These are phyloP conservation scores for Xylariaceae sp. DNA, from an alignment of 2,329 filamentous ascomycete species.

Conservation along the genomic window DNA sequence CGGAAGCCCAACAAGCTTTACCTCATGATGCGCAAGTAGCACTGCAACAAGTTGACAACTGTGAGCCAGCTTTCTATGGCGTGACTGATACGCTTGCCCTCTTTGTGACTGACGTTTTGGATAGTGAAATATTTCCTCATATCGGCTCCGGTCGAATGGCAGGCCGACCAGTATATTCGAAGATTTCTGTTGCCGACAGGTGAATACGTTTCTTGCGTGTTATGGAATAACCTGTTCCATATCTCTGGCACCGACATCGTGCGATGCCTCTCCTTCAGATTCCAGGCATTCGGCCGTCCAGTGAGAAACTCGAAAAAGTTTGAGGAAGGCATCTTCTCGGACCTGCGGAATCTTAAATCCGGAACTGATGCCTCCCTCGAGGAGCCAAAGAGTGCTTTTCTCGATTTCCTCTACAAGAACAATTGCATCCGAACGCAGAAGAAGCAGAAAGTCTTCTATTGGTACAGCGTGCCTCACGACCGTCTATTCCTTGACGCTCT, in stretches of 20 bases:
- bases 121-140: constrained; percentile 99
- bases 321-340: constrained; percentile 98
- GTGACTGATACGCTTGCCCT: not conserved
- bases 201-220: constrained; percentile 96
- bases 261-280: constrained; percentile 93
- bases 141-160: constrained; percentile 97
- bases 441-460: constrained; percentile 99
- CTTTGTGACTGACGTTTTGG: constrained; percentile 22
- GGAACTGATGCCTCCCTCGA: constrained; percentile 97
- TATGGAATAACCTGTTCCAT: constrained; percentile 99
- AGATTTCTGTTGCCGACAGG: constrained; percentile 93
- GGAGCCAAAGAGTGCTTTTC: constrained; percentile 96
- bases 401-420: constrained; percentile 99
- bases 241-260: constrained; percentile 99
- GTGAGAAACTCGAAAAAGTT: constrained; percentile 99
- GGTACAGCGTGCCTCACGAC: constrained; percentile 99
- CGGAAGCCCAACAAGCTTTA: constrained; percentile 91
- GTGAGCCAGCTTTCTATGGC: constrained; percentile 52
- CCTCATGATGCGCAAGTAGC: constrained; percentile 96
- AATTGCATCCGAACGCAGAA: constrained; percentile 99
- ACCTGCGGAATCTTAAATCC: constrained; percentile 95
- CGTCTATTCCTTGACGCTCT: constrained; percentile 94
- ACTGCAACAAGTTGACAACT: constrained; percentile 95
- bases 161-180: constrained; percentile 91
- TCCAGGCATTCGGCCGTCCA: constrained; percentile 95